Percentiles rank a stretch among this genome's conserved stretches.
phyloP scores from a whole-genome alignment of 768 basidiomycete genomes.

The Suillus occidentalis region DNA sequence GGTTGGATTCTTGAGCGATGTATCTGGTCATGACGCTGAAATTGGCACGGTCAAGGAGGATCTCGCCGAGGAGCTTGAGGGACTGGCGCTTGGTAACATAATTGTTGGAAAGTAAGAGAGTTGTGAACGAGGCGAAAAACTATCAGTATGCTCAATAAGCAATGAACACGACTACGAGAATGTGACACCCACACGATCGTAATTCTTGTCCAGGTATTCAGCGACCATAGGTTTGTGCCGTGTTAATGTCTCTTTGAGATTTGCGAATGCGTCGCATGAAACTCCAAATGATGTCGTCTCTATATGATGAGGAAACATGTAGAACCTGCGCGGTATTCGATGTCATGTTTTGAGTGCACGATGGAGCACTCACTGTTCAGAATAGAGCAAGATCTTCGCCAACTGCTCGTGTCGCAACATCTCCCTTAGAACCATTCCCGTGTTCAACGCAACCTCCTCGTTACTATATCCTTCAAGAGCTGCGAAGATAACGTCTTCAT shows the following conservation, averaged over 20 bases:
- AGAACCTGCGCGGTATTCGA: conserved; percentile 60
- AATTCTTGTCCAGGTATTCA: conserved; percentile 94
- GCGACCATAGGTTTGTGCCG: conserved; percentile 99
- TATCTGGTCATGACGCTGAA: conserved; percentile 99
- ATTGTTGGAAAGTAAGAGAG: conserved; percentile 89
- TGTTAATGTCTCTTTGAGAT: conserved; percentile 96
- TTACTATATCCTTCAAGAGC: conserved; percentile 91
- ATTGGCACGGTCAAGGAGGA: conserved; percentile 95
- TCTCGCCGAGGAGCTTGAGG: conserved; percentile 96
- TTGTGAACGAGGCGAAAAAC: conserved; percentile 97
- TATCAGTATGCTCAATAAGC: conserved; percentile 29
- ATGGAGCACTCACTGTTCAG: conserved; percentile 77
- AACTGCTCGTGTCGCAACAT: conserved; percentile 94
- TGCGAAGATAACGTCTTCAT: conserved; percentile 75
- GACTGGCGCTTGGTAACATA: conserved; percentile 99
- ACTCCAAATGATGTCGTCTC: conserved; percentile 98
- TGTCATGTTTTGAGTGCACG: not conserved
- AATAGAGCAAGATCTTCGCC: conserved; percentile 85
- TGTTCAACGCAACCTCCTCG: conserved; percentile 95
- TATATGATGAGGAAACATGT: conserved; percentile 94
- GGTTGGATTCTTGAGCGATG: conserved; percentile 90
- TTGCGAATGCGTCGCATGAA: conserved; percentile 96
- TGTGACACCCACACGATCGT: conserved; percentile 71
- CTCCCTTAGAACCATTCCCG: conserved; percentile 96
- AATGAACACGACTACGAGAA: not conserved